These are phyloP conservation scores for Fragilaria radians DNA, from an alignment of 108 stramenopile genomes.

Conservation along the genomic window DNA sequence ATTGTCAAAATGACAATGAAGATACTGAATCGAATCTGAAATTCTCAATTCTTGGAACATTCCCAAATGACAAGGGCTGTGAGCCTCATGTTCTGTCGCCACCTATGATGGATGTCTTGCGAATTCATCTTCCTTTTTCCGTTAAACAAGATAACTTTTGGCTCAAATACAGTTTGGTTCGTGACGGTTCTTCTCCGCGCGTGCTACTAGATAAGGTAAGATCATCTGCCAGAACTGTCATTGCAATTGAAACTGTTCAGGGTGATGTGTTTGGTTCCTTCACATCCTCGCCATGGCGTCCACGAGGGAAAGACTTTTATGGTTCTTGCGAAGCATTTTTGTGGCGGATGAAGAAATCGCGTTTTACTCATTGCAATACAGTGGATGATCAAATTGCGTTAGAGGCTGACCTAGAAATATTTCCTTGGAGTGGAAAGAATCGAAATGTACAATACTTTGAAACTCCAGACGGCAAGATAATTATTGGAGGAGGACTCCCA, in stretches of 20 bases:
- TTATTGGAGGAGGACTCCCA: conserved; percentile 33
- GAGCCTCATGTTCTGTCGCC: conserved; percentile 49
- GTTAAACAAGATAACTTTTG: conserved; percentile 43
- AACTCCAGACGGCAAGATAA: conserved; percentile 21
- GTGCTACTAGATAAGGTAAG: conserved; percentile 32
- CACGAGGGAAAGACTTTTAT: conserved; percentile 34
- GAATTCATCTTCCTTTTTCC: conserved; percentile 29
- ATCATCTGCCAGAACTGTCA: conserved; percentile 45
- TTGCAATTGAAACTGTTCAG: conserved; percentile 65
- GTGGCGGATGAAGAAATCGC: conserved; percentile 48
- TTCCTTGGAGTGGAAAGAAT: conserved; percentile 36
- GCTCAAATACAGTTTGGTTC: conserved; percentile 46
- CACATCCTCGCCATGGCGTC: conserved; percentile 62
- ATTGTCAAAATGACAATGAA: neutral
- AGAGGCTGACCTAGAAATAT: conserved; percentile 41
- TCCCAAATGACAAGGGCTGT: conserved; percentile 25
- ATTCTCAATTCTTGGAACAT: conserved; percentile 54
- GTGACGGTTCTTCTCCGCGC: conserved; percentile 55
- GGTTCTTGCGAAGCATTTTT: conserved; percentile 56
- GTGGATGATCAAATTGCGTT: conserved; percentile 35
- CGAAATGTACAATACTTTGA: conserved; percentile 27
- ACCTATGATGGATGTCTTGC: conserved; percentile 41
- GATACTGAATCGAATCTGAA: conserved; percentile 10
- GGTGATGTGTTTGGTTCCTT: conserved; percentile 81
- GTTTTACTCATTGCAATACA: conserved; percentile 23